Evolutionary conservation across 352 stramenopile species (phyloP).

Genomic region (Pythium phragmitis): DNA sequence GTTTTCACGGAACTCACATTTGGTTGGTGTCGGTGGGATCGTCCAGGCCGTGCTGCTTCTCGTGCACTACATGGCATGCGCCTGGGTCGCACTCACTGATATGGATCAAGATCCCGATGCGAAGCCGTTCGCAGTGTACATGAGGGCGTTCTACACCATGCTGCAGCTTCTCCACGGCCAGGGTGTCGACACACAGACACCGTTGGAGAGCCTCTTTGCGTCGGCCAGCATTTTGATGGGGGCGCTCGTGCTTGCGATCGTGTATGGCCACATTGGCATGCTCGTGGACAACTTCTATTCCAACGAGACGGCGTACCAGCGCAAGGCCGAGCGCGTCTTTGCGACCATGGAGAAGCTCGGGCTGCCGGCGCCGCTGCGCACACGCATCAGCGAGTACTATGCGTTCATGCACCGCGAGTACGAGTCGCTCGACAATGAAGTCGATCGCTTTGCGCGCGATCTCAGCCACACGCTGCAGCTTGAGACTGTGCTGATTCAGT

Average conservation of each 20-base stretch:
- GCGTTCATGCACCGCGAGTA: slow-evolving; percentile 62
- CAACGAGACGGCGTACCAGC: slow-evolving; percentile 51
- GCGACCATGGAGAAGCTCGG: slow-evolving; percentile 55
- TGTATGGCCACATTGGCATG: slow-evolving; percentile 66
- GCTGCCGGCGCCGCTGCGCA: slow-evolving; percentile 39
- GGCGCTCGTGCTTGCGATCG: slow-evolving; percentile 55
- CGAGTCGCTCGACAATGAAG: slow-evolving; percentile 53
- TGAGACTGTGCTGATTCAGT: no score
- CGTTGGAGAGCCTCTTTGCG: slow-evolving; percentile 41
- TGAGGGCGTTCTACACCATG: slow-evolving; percentile 32
- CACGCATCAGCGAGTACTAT: slow-evolving; percentile 62
- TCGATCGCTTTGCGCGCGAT: slow-evolving; percentile 10
- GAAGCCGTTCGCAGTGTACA: no score
- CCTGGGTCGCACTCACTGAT: no score
- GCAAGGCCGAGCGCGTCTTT: slow-evolving; percentile 67
- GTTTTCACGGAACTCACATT: no score
- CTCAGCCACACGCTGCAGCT: no score
- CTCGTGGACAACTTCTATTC: slow-evolving; percentile 61
- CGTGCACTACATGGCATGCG: no score
- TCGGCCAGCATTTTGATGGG: slow-evolving; percentile 47
- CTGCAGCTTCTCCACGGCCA: slow-evolving; percentile 58
- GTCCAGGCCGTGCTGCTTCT: no score
- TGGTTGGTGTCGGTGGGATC: no score
- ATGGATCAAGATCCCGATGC: no score
- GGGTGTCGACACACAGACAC: slow-evolving; percentile 30